Evolutionary conservation across 2,329 filamentous ascomycete species (phyloP).

Genomic region (Sarocladium kiliense): DNA sequence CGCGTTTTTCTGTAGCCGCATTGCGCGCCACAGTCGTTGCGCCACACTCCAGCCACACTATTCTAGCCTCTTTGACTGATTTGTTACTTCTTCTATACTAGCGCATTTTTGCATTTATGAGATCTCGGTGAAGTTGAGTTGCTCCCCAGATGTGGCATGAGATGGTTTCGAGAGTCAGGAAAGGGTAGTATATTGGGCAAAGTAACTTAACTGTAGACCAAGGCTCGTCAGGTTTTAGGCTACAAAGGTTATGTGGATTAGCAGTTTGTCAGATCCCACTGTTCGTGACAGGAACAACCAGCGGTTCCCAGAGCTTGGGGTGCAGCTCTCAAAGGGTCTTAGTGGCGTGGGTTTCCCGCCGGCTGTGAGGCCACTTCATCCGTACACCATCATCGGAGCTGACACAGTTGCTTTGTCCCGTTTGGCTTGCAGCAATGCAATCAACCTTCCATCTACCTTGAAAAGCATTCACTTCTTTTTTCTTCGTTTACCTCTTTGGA

Average conservation of each 20-base stretch:
- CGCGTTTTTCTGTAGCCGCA: constrained; percentile 7
- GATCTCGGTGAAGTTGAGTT: too few species aligned
- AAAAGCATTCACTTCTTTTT: not conserved
- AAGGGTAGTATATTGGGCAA: not conserved
- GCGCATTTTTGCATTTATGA: too few species aligned
- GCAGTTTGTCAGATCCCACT: too few species aligned
- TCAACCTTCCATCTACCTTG: not conserved
- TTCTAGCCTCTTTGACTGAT: too few species aligned
- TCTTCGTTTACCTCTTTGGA: not conserved
- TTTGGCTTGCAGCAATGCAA: not conserved
- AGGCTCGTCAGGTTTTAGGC: not conserved
- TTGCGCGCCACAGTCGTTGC: too few species aligned
- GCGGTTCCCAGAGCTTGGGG: not conserved
- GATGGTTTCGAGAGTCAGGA: not conserved
- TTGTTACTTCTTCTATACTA: too few species aligned
- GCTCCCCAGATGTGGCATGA: too few species aligned
- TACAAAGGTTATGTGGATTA: too few species aligned
- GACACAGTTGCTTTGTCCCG: constrained; percentile 1
- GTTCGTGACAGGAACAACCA: too few species aligned
- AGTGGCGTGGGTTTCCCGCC: not conserved
- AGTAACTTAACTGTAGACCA: not conserved
- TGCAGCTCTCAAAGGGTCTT: not conserved
- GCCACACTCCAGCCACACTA: not conserved
- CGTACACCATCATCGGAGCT: not conserved
- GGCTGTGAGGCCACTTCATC: constrained; percentile 8